phyloP scores from a whole-genome alignment of 257 asterid genomes.

The Solanum gandarillasii region DNA sequence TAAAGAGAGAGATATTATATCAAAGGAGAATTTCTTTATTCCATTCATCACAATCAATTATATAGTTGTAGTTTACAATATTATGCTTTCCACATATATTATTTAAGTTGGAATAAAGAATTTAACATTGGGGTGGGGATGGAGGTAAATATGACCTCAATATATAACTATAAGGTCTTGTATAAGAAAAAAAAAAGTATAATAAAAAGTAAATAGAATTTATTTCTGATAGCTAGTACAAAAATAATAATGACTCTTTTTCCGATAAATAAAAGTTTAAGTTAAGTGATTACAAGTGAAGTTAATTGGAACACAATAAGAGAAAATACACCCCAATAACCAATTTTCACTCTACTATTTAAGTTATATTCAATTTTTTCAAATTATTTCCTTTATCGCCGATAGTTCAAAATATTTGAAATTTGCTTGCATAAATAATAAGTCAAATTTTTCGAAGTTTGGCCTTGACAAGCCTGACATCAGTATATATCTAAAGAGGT shows the following conservation, averaged over 20 bases:
- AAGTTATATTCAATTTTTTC: background rate
- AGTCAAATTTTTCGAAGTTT: background rate
- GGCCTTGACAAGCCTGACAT: background rate
- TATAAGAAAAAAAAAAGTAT: too few species aligned
- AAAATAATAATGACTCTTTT: background rate
- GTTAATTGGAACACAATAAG: background rate
- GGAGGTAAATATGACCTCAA: too few species aligned
- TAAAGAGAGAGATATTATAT: too few species aligned
- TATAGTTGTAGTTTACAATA: too few species aligned
- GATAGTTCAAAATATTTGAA: background rate
- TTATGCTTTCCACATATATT: too few species aligned
- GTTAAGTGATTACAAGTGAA: background rate
- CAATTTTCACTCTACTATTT: background rate
- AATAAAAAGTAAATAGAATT: too few species aligned
- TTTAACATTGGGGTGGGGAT: background rate
- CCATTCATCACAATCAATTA: too few species aligned
- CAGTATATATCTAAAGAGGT: background rate
- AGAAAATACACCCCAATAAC: background rate
- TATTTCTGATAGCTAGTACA: background rate
- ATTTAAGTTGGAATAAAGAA: too few species aligned
- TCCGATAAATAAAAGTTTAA: background rate
- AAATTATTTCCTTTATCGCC: background rate
- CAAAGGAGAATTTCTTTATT: too few species aligned
- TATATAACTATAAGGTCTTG: background rate
- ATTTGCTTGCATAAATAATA: background rate